A percentile compares a stretch with the other conserved stretches of the same genome.
phyloP scores from a whole-genome alignment of 805 yeast genomes.

The Suhomyces faveliae region DNA sequence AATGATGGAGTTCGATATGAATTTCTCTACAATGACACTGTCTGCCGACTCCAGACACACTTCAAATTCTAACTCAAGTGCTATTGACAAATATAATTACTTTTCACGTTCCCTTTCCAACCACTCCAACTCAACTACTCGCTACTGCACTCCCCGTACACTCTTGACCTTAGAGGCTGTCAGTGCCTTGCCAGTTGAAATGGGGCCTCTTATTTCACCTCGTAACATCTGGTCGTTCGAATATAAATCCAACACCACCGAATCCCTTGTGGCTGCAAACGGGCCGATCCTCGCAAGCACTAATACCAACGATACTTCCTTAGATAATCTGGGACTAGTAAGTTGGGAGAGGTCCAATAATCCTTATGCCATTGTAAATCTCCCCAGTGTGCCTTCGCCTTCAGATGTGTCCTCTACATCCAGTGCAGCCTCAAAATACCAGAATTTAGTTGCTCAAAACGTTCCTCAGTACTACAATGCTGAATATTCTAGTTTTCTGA shows the following conservation, averaged over 20 bases:
- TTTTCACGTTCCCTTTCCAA: not conserved
- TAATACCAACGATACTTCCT: not conserved
- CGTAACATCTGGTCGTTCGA: not conserved
- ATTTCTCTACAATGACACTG: not conserved
- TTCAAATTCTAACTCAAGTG: not conserved
- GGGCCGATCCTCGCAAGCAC: not conserved
- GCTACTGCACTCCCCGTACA: constrained; percentile 9
- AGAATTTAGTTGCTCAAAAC: not conserved
- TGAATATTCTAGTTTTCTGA: not conserved
- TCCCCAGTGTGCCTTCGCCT: not conserved
- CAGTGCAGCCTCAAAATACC: too few species aligned
- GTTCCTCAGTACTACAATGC: not conserved
- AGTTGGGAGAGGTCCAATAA: not conserved
- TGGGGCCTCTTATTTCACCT: not conserved
- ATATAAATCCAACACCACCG: not conserved
- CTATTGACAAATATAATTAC: not conserved
- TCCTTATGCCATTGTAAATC: not conserved
- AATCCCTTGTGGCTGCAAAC: not conserved
- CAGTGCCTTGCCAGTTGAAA: not conserved
- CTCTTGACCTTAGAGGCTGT: constrained; percentile 7
- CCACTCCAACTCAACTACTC: not conserved
- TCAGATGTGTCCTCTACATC: not conserved
- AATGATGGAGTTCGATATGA: not conserved
- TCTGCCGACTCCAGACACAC: not conserved
- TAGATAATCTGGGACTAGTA: not conserved